Evolutionary conservation across 192 early-diverging fungal species (phyloP), one percentile per base, ranked within the genome.

Genomic region (Rhizoclosmatium sp.): DNA sequence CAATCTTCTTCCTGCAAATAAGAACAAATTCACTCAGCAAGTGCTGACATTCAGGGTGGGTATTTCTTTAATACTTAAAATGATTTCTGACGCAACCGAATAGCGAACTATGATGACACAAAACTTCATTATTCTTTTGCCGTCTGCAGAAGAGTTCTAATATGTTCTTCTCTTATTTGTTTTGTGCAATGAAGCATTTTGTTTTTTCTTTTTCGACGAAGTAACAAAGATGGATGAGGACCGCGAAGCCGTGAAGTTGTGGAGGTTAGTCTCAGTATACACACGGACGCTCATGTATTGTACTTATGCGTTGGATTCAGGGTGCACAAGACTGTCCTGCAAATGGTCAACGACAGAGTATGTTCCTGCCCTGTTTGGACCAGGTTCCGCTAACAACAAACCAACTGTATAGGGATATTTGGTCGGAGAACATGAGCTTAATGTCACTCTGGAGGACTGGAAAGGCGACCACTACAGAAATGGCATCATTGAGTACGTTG

Each of bases 271-370:
- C 51, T 16, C 9, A 54, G 1, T 54, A 54, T 21, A 58, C 81
- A 95, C 77, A 94, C 90, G 91, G 19, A 58, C 62, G 31, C 31
- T 31, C 31, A 31, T 31, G 31, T 31, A 31, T 31, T 31, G 31
- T 31, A 31, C 31, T 31, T 31, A 31, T 31, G 31, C 31, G 31
- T 31, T 31, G 31, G 31, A 66, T 65, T 23, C 47, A 92, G 93
- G 76, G 94, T 96, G 19, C 96, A 92, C 86, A 87, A 91, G 69
- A 99, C 97, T 2, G 85, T 95, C 21, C 93, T 96, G 80, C 89
- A 98, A 84, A 93, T 99, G 92, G 93, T 95, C 73, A 78, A 84
- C 59, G 94, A 97, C 85, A 82, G 97, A 88, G 93, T 93, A 66
- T 75, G 80, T 67, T 31, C 47, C 31, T 31, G 31, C 31, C 31